A percentile compares a stretch with the other conserved stretches of the same genome.
Evolutionary conservation across 345 rosid species (phyloP).

Genomic region (Eucalyptus caleyi): DNA sequence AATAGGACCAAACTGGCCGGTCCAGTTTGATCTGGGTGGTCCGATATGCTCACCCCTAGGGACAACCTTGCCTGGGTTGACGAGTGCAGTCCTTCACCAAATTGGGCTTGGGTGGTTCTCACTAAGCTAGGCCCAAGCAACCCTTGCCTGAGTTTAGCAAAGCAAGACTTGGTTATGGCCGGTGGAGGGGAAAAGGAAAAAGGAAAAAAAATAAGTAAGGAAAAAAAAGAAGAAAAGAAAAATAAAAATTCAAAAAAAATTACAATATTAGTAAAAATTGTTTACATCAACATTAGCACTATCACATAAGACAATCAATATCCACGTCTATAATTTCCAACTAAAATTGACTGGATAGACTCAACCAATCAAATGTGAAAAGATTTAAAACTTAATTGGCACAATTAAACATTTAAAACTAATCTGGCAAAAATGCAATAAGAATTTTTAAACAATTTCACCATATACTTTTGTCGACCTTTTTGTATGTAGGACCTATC

Average conservation of each 20-base stretch:
- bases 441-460: fast-evolving
- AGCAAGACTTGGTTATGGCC: fast-evolving
- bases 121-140: background rate
- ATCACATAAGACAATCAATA: fast-evolving
- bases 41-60: fast-evolving
- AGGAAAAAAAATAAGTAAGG: too few species aligned
- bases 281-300: fast-evolving
- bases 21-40: fast-evolving
- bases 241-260: too few species aligned
- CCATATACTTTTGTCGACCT: background rate
- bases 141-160: fast-evolving
- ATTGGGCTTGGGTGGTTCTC: fast-evolving
- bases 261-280: too few species aligned
- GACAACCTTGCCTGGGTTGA: fast-evolving
- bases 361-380: fast-evolving
- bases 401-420: fast-evolving
- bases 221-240: too few species aligned
- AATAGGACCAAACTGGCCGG: fast-evolving
- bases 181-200: background rate
- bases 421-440: too few species aligned
- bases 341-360: background rate
- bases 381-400: fast-evolving
- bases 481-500: background rate
- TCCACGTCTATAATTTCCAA: fast-evolving
- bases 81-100: background rate